Conservation (phyloP, 2,329 filamentous ascomycete genomes). For the Dothideomycetes sp. region DNA sequence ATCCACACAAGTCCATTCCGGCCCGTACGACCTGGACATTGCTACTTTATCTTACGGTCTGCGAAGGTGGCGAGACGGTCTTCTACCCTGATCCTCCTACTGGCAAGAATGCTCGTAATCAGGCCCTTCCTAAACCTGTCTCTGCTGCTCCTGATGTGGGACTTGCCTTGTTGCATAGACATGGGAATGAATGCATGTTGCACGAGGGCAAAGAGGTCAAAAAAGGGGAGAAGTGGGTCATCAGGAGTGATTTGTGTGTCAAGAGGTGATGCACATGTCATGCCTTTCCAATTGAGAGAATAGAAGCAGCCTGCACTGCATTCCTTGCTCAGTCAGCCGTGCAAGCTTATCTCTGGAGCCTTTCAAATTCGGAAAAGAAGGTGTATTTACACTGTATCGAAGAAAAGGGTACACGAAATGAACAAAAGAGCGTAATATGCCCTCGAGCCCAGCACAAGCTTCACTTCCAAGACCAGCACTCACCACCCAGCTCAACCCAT, state of each 20-base stretch:
- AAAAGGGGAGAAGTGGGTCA: slow-evolving; percentile 80
- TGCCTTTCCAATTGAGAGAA: no score
- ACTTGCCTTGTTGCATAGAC: slow-evolving; percentile 75
- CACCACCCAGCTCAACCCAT: not conserved
- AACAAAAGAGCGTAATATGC: no score
- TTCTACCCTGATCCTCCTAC: slow-evolving; percentile 63
- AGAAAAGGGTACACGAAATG: no score
- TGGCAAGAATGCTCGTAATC: slow-evolving; percentile 4
- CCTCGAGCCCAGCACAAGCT: no score
- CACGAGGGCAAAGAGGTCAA: slow-evolving; percentile 76
- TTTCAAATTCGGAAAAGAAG: no score
- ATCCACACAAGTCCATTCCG: slow-evolving; percentile 30
- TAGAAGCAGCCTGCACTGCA: no score
- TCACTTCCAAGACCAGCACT: no score
- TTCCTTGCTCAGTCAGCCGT: no score
- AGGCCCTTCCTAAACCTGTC: slow-evolving; percentile 47
- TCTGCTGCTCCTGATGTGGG: slow-evolving; percentile 69
- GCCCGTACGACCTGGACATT: slow-evolving; percentile 84
- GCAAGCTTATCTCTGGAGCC: no score
- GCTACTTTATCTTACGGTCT: slow-evolving; percentile 77
- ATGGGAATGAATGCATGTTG: slow-evolving; percentile 79
- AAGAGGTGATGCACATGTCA: slow-evolving; percentile 38
- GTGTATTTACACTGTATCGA: no score
- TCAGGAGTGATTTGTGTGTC: slow-evolving; percentile 72
- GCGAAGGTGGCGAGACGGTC: slow-evolving; percentile 77